Base-by-base conservation (phyloP, 1,284 basidiomycete genomes). In the Trichosporon inkin region DNA sequence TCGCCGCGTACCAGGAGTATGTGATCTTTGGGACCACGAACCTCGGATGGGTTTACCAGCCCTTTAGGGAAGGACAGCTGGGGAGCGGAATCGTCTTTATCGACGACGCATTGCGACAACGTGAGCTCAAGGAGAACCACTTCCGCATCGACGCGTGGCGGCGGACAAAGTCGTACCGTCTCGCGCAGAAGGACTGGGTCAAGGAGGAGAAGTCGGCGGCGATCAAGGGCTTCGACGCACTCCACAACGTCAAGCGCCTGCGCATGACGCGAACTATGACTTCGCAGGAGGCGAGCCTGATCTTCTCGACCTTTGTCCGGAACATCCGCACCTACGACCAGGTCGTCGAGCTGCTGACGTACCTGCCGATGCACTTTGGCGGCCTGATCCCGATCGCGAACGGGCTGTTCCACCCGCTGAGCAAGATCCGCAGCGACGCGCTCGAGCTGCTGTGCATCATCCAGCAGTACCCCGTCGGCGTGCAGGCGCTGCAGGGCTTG, bases 331-430 rank as follows among this genome's bases (percentile, higher is more conserved):
- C 85, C 0, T 92, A 95, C 69, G 90, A 93, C 56, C 89, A 96
- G 78, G 87, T 93, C 2, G 83, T 90, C 6, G 92, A 98, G 92
- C 81, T 97, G 11, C 80, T 97, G 19, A 84, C 92, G 1, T 81
- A 84, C 60, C 77, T 88, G 35, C 87, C 93, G 6, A 84, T 87
- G 2, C 88, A 93, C 68, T 81, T 83, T 6, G 90, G 92, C 38
- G 95, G 95, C 0, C 80, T 98, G 39, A 79, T 90, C 24, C 89
- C 92, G 11, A 79, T 99, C 24, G 88, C 88, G 20, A 91, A 94
- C 74, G 90, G 91, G 1, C 81, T 98, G 3, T 92, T 97, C 78
- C 94, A 98, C 78, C 89, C 90, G 40, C 83, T 83, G 37, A 83
- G 88, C 63, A 73, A 79, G 10, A 85, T 95, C 24, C 85, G 92